phyloP scores from a whole-genome alignment of 2,329 filamentous ascomycete species.

The Penicillium sp. region DNA sequence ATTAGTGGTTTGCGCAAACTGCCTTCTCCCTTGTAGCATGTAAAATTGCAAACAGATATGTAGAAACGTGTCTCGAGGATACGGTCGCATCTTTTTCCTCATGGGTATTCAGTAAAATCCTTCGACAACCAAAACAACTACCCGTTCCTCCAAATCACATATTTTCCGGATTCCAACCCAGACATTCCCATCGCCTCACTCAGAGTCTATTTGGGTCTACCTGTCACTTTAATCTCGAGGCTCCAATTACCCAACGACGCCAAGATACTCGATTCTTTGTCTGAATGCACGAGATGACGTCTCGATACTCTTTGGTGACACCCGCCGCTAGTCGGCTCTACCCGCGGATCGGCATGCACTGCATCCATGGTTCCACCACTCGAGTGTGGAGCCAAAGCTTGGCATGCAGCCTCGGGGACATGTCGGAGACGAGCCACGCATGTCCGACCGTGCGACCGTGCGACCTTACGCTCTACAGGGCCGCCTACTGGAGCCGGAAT shows the following conservation, averaged over 20 bases:
- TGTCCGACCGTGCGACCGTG: background rate
- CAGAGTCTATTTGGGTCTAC: no score
- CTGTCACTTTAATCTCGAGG: background rate
- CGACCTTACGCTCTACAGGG: background rate
- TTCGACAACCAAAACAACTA: background rate
- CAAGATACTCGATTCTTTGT: background rate
- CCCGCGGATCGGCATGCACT: constrained; percentile 3
- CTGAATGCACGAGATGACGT: constrained; percentile 6
- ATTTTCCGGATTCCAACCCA: no score
- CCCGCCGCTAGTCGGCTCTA: background rate
- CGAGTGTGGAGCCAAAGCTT: background rate
- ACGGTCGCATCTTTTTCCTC: background rate
- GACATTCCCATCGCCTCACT: background rate
- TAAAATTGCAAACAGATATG: background rate
- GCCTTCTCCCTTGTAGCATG: background rate
- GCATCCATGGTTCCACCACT: background rate
- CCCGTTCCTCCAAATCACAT: background rate
- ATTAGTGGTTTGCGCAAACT: background rate
- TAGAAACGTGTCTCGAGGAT: background rate
- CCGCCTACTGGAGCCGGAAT: background rate
- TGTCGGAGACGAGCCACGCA: background rate
- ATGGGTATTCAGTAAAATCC: background rate
- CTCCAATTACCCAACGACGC: background rate
- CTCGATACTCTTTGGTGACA: constrained; percentile 7
- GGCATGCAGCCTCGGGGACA: background rate